Evolutionary conservation across 2,329 filamentous ascomycete genomes (phyloP).

Genomic region (Aspergillus awamori): DNA sequence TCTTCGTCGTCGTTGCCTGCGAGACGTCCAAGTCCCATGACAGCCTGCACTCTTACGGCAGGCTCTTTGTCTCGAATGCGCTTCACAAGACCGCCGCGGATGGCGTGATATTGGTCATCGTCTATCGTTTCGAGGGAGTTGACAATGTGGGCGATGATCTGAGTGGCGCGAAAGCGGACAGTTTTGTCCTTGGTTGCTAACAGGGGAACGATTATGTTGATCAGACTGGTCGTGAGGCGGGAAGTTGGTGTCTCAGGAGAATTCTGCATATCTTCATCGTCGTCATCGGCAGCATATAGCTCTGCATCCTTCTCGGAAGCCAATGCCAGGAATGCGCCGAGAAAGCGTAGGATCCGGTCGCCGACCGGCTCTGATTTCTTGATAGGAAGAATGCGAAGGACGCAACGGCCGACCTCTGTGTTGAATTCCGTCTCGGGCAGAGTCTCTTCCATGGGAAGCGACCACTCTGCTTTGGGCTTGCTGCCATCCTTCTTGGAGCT

Average conservation of each 20-base stretch:
- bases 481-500: constrained; percentile 37
- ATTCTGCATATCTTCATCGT: constrained; percentile 67
- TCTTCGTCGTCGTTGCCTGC: constrained; percentile 76
- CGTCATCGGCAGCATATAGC: constrained; percentile 62
- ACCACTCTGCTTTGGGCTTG: constrained; percentile 55
- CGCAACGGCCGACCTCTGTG: constrained; percentile 77
- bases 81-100: constrained; percentile 78
- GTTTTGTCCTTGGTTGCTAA: constrained; percentile 88
- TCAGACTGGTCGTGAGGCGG: constrained; percentile 73
- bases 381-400: constrained; percentile 78
- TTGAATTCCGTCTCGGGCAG: constrained; percentile 89
- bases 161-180: constrained; percentile 84
- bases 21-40: constrained; percentile 82
- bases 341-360: constrained; percentile 81
- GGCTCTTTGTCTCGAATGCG: constrained; percentile 92
- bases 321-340: constrained; percentile 82
- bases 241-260: constrained; percentile 83
- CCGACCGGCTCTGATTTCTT: constrained; percentile 91
- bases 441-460: constrained; percentile 57
- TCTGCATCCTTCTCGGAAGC: constrained; percentile 69
- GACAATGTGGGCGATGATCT: constrained; percentile 86
- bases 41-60: constrained; percentile 87
- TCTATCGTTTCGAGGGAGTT: constrained; percentile 92
- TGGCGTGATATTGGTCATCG: constrained; percentile 82
- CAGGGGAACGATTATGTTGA: constrained; percentile 74